Evolutionary conservation across 805 yeast species (phyloP).

Genomic region (Nakazawaea peltata): DNA sequence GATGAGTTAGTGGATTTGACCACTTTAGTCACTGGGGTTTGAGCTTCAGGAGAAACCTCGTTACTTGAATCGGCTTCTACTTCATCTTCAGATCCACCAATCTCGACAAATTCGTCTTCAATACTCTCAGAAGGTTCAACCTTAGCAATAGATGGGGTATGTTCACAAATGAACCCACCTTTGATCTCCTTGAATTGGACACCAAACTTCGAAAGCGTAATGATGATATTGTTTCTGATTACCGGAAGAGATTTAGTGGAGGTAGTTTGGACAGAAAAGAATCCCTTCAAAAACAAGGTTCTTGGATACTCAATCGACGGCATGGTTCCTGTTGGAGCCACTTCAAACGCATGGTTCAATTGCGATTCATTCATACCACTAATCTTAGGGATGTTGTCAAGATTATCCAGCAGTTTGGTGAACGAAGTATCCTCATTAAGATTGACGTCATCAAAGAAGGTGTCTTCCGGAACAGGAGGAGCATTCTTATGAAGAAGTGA

Average conservation of each 20-base stretch:
- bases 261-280: constrained; percentile 90
- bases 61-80: background rate
- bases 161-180: constrained; percentile 88
- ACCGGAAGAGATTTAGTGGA: constrained; percentile 88
- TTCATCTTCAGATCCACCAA: constrained; percentile 1
- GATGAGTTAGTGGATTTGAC: constrained; percentile 15
- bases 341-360: constrained; percentile 32
- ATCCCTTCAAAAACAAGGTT: constrained; percentile 85
- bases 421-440: constrained; percentile 26
- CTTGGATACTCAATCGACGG: constrained; percentile 92
- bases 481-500: constrained; percentile 22
- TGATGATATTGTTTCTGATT: constrained; percentile 76
- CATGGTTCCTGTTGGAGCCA: constrained; percentile 73
- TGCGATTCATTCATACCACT: constrained; percentile 37
- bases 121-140: constrained; percentile 1
- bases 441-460: constrained; percentile 48
- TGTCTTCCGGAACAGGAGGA: constrained; percentile 26
- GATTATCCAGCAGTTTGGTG: constrained; percentile 20
- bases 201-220: constrained; percentile 65
- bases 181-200: constrained; percentile 83
- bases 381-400: constrained; percentile 7
- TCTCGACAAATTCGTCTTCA: constrained; percentile 1
- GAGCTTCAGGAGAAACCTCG: background rate
- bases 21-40: background rate
- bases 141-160: constrained; percentile 38